Conservation (phyloP, 2,329 filamentous ascomycete species). For the Beauveria asiatica region DNA sequence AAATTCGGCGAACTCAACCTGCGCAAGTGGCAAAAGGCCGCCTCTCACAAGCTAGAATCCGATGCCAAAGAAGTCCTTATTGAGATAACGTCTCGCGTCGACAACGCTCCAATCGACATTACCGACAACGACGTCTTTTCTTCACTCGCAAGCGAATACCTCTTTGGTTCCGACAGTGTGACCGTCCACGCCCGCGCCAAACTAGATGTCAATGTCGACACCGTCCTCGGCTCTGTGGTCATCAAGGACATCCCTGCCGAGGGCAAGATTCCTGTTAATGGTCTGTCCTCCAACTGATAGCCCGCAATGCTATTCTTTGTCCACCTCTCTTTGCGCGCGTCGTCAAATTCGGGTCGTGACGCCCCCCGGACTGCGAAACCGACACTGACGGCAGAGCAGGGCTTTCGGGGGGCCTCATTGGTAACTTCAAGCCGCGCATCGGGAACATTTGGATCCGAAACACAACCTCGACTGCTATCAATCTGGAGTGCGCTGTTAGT, state of each 20-base stretch:
- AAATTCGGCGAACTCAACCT: conserved; percentile 78
- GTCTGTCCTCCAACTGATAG: conserved; percentile 61
- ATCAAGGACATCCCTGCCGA: conserved; percentile 78
- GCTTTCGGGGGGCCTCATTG: conserved; percentile 45
- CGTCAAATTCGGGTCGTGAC: background rate
- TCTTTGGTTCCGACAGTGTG: conserved; percentile 67
- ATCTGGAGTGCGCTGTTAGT: conserved; percentile 64
- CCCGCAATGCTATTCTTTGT: conserved; percentile 13
- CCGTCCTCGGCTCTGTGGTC: conserved; percentile 70
- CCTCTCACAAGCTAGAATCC: conserved; percentile 59
- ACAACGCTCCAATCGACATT: conserved; percentile 73
- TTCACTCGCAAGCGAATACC: conserved; percentile 68
- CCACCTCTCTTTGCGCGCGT: background rate
- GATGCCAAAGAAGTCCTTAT: conserved; percentile 53
- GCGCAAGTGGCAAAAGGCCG: conserved; percentile 73
- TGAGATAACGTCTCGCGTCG: conserved; percentile 65
- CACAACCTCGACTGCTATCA: conserved; percentile 63
- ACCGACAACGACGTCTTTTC: conserved; percentile 72
- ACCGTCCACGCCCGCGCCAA: conserved; percentile 65
- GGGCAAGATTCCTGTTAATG: conserved; percentile 83
- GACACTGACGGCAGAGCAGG: conserved; percentile 33
- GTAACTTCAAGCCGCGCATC: conserved; percentile 51
- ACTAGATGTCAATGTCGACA: conserved; percentile 76
- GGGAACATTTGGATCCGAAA: conserved; percentile 63
- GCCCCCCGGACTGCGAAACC: background rate